Evolutionary conservation across 176 grass and related monocot species (phyloP), one percentile per base, ranked within the genome.

Genomic region (Zoysia pacifica): DNA sequence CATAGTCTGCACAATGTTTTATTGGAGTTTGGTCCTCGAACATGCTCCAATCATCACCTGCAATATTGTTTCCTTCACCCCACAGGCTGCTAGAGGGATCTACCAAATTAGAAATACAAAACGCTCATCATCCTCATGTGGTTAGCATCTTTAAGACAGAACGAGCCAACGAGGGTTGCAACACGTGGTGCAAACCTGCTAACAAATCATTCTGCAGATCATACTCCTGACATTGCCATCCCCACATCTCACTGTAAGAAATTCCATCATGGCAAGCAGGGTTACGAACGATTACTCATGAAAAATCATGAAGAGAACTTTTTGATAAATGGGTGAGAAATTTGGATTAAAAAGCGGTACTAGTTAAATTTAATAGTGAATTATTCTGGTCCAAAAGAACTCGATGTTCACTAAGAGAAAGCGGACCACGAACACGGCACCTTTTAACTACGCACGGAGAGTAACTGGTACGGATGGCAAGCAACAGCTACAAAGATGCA

Each of bases 1-100:
- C 80, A 1, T 87, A 62, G 72, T 98, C 90, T 83, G 92, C 62
- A 84, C 92, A 98, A 82, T 94, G 87, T 81, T 92, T 98, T 19
- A 89, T 93, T 7, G 95, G 95, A 72, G 92, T 98, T 81, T 94
- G 92, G 61, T 94, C 92, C 43, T 98, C 87, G 6, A 93, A 79
- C 46, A 92, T 80, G 84, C 68, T 80, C 77, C 87, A 94, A 62
- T 82, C 67, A 78, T 78, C 77, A 84, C 76, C 82, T 79, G 70
- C 73, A 79, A 74, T 79, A 53, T 73, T 55, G 85, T 71, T 87
- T 64, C 81, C 20, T 65, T 90, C 89, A 69, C 55, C 89, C 89
- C 91, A 97, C 62, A 91, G 72, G 63, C 78, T 83, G 76, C 67
- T 79, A 90, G 84, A 76, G 15, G 79, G 60, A 83, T 71, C 90